Evolutionary conservation across 257 asterid genomes (phyloP), one percentile per base, ranked within the genome.

Genomic region (Nicotiana otophora): DNA sequence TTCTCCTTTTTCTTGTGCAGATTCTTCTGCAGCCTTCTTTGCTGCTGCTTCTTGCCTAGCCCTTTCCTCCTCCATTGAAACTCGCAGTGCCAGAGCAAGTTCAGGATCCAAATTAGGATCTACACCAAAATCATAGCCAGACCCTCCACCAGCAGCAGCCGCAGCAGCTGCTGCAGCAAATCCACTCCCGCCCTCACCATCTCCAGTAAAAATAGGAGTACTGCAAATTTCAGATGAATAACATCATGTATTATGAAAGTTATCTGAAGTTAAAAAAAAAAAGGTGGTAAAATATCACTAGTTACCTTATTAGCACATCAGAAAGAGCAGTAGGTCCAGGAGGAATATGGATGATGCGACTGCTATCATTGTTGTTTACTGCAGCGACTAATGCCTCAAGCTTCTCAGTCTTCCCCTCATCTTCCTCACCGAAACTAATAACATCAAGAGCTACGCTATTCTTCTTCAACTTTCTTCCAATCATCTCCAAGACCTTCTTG

Each of bases 21-120:
- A 84, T 84, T 94, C 97, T 87, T 92, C 98, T 14, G 97, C 90
- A 82, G 97, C 95, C 88, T 92, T 94, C 83, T 91, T 96, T 7
- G 99, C 97, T 84, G 98, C 95, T 69, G 97, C 97, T 87, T 92
- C 99, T 88, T 96, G 99, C 87, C 99, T 93, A 83, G 97, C 98
- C 86, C 98, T 91, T 90, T 94, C 99, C 91, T 96, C 99, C 84
- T 96, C 98, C 98, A 96, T 92, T 83, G 99, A 96, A 68, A 95
- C 98, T 72, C 98, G 89, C 81, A 96, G 99, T 60, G 97, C 98
- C 85, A 95, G 94, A 82, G 97, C 98, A 87, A 94, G 98, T 87
- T 96, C 99, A 23, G 98, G 99, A 86, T 96, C 99, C 92, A 94
- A 79, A 89, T 96, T 93, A 23, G 98, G 98, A 89, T 96, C 98